These are phyloP conservation scores for Schoenoplectus triqueter DNA, from an alignment of 202 grass and related monocot genomes.

Conservation along the genomic window DNA sequence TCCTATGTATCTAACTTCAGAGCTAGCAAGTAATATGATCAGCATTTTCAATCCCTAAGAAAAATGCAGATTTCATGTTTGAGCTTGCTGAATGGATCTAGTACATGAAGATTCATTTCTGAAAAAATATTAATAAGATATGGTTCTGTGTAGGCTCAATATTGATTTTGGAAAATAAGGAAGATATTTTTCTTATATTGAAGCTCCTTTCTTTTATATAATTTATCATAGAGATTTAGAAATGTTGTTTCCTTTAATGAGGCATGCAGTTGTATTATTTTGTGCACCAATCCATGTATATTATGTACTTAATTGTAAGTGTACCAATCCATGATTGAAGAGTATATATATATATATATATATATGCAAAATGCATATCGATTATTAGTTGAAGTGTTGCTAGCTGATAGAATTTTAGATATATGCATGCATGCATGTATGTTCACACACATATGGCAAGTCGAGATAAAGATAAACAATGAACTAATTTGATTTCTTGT, in stretches of 20 bases:
- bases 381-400: not conserved
- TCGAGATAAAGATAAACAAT: conserved; percentile 11
- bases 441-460: not conserved
- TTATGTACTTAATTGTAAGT: not conserved
- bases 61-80: conserved; percentile 10
- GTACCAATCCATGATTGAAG: not conserved
- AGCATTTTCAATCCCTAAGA: not conserved
- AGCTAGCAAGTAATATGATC: not conserved
- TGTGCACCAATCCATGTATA: not conserved
- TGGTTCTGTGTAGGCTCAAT: not conserved
- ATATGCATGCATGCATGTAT: not conserved
- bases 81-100: not conserved
- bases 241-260: not conserved
- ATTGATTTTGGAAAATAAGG: not conserved
- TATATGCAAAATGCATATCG: not conserved
- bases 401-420: not conserved
- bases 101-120: not conserved
- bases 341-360: not conserved
- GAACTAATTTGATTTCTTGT: conserved; percentile 41
- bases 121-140: not conserved
- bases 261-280: not conserved
- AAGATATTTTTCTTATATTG: not conserved
- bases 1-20: not conserved
- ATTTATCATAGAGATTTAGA: not conserved
- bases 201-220: not conserved